phyloP scores from a whole-genome alignment of 495 filamentous ascomycete species.

The Aspergillus nidulans region DNA sequence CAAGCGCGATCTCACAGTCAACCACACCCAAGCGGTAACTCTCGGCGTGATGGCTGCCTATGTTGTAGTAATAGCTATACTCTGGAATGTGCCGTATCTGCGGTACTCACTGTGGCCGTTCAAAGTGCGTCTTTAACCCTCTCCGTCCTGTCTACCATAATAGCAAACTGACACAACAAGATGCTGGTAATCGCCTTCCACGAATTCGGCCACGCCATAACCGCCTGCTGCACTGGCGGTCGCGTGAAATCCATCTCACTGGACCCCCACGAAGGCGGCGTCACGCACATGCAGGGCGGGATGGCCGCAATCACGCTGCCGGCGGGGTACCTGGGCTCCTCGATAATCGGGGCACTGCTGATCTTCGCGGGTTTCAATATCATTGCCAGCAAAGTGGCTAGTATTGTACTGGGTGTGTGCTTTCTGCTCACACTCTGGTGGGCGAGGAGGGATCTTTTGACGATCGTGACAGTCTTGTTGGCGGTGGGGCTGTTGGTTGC shows the following conservation, averaged over 20 bases:
- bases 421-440: slow-evolving; percentile 77
- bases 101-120: slow-evolving; percentile 75
- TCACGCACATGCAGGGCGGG: slow-evolving; percentile 77
- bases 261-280: slow-evolving; percentile 67
- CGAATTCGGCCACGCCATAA: slow-evolving; percentile 75
- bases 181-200: slow-evolving; percentile 86
- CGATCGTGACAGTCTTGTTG: slow-evolving; percentile 61
- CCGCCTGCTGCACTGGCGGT: slow-evolving; percentile 67
- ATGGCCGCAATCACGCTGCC: slow-evolving; percentile 67
- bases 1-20: slow-evolving; percentile 57
- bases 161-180: slow-evolving; percentile 26
- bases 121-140: slow-evolving; percentile 48
- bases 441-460: slow-evolving; percentile 73
- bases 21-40: slow-evolving; percentile 68
- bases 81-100: slow-evolving; percentile 78
- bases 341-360: slow-evolving; percentile 69
- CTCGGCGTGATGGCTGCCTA: slow-evolving; percentile 66
- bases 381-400: slow-evolving; percentile 72
- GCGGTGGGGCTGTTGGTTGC: slow-evolving; percentile 67
- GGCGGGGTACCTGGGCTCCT: slow-evolving; percentile 71
- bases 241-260: slow-evolving; percentile 67
- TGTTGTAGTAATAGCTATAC: slow-evolving; percentile 65
- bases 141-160: not conserved
- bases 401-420: slow-evolving; percentile 65
- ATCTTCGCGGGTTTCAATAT: slow-evolving; percentile 80